Conservation (phyloP, 108 stramenopile genomes). For the Asterionellopsis glacialis region DNA sequence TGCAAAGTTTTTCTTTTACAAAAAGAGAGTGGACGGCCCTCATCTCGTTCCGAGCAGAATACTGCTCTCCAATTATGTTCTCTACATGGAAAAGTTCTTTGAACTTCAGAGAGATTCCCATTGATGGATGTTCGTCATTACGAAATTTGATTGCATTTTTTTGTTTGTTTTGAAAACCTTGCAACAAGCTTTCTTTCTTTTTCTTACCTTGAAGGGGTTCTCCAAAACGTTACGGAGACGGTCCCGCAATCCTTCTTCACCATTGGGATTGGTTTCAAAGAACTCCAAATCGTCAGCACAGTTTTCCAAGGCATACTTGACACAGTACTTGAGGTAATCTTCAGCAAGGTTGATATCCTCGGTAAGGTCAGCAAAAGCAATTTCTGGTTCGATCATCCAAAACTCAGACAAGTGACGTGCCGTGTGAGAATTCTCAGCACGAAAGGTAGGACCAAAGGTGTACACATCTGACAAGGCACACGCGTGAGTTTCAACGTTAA, state of each 20-base stretch:
- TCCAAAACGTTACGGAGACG: conserved; percentile 65
- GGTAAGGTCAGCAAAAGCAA: conserved; percentile 77
- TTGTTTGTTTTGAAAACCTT: neutral
- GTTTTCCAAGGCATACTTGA: conserved; percentile 78
- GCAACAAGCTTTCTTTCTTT: neutral
- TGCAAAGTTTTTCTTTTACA: neutral
- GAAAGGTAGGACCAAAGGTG: conserved; percentile 93
- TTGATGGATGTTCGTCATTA: conserved; percentile 53
- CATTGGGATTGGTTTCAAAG: conserved; percentile 71
- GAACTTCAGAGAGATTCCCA: conserved; percentile 69
- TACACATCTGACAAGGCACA: conserved; percentile 91
- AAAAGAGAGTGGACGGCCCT: too few relatives aligned
- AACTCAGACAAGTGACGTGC: conserved; percentile 94
- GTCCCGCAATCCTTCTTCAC: conserved; percentile 56
- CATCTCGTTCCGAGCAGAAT: conserved; percentile 1
- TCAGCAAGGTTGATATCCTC: conserved; percentile 89
- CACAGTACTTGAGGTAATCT: conserved; percentile 91
- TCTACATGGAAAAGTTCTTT: conserved; percentile 23
- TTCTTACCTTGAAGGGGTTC: conserved; percentile 52
- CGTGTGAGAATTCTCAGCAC: conserved; percentile 94
- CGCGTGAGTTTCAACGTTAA: conserved; percentile 91
- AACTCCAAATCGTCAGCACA: conserved; percentile 86
- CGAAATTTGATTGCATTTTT: neutral
- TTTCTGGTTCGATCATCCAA: conserved; percentile 95
- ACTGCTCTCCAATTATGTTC: conserved; percentile 8